Percentiles rank a stretch among this genome's conserved stretches.
These are phyloP conservation scores for Excoecaria cochinchinensis DNA, from an alignment of 345 rosid species.

Conservation along the genomic window DNA sequence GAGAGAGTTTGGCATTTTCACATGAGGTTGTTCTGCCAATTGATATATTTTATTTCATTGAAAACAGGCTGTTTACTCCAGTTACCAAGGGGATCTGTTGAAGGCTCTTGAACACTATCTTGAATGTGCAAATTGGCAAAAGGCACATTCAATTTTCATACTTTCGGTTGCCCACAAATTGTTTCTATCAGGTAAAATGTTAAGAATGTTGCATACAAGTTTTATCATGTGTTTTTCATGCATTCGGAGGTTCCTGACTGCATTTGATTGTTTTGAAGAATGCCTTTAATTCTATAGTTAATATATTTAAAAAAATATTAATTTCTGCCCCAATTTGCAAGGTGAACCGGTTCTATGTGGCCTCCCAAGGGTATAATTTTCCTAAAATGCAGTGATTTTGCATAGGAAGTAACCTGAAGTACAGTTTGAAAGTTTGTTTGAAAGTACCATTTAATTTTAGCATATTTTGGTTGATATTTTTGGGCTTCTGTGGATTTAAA, in stretches of 20 bases:
- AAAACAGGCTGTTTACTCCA: conserved; percentile 75
- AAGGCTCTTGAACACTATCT: conserved; percentile 90
- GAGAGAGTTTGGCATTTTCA: neutral
- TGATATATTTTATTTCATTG: conserved; percentile 17
- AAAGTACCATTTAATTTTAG: too few species aligned
- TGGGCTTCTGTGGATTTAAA: neutral
- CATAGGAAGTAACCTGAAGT: neutral
- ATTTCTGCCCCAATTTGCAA: neutral
- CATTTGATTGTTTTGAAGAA: neutral
- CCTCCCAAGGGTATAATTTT: too few species aligned
- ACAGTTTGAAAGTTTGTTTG: too few species aligned
- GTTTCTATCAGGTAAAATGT: conserved; percentile 67
- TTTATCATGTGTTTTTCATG: conserved; percentile 3
- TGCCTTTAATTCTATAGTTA: neutral
- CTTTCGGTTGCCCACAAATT: conserved; percentile 70
- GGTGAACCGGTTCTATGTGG: neutral
- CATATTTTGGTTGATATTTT: neutral
- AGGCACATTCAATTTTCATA: conserved; percentile 78
- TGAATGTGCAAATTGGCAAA: conserved; percentile 84
- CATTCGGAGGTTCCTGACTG: neutral
- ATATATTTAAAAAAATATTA: neutral
- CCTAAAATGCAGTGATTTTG: neutral
- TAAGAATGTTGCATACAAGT: conserved; percentile 8
- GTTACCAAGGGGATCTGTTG: conserved; percentile 58
- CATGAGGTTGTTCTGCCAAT: neutral